Percentiles rank a stretch among this genome's conserved stretches.
Evolutionary conservation across 495 filamentous ascomycete species (phyloP).

Genomic region (Rostrohypoxylon terebratum): DNA sequence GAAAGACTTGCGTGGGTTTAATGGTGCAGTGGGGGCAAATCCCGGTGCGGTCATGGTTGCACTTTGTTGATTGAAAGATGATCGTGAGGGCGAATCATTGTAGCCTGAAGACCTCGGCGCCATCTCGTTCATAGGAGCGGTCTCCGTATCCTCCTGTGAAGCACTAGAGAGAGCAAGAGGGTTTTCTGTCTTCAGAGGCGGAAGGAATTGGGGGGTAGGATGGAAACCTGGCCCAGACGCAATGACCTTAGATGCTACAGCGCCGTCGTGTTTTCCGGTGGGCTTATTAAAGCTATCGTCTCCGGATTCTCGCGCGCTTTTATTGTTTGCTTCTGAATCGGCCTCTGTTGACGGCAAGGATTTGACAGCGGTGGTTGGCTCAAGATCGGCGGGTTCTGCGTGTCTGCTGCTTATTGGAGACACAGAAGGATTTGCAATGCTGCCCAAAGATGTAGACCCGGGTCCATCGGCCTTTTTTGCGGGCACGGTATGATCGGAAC

Average conservation of each 20-base stretch:
- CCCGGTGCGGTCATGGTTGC: constrained; percentile 36
- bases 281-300: constrained; percentile 18
- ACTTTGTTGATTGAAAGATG: constrained; percentile 34
- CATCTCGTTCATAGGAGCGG: constrained; percentile 15
- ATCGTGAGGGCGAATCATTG: constrained; percentile 15
- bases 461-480: constrained; percentile 25
- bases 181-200: constrained; percentile 39
- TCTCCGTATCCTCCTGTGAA: background rate
- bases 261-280: constrained; percentile 38
- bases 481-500: constrained; percentile 43
- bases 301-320: background rate
- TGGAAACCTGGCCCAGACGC: constrained; percentile 34
- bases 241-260: constrained; percentile 37
- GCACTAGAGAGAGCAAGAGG: constrained; percentile 11
- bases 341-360: constrained; percentile 22
- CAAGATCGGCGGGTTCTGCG: constrained; percentile 38
- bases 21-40: constrained; percentile 61
- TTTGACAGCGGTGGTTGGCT: constrained; percentile 40
- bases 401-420: constrained; percentile 43
- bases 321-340: constrained; percentile 17
- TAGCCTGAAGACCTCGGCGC: constrained; percentile 10
- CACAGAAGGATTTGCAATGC: constrained; percentile 25
- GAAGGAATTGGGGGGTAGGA: constrained; percentile 37
- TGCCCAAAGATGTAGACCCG: constrained; percentile 21
- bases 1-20: constrained; percentile 57